A percentile compares a stretch with the other conserved stretches of the same genome.
Evolutionary conservation across 768 basidiomycete species (phyloP).

Genomic region (Leccinum fibrillosum): DNA sequence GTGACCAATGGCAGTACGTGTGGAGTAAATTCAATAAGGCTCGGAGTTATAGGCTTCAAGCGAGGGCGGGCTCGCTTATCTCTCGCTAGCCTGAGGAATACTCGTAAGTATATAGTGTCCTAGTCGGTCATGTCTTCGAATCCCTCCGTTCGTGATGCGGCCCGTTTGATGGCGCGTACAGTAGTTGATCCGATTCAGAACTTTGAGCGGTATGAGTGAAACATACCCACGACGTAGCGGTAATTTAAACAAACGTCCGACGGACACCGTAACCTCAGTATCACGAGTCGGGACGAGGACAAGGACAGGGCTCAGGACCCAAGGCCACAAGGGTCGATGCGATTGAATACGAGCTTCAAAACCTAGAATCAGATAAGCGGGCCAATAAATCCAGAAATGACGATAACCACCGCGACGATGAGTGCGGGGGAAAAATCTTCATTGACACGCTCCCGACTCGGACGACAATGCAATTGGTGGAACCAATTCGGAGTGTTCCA

Average conservation of each 20-base stretch:
- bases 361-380: background rate
- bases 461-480: background rate
- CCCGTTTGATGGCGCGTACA: background rate
- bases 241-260: background rate
- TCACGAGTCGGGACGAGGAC: no score
- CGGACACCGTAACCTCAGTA: background rate
- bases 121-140: background rate
- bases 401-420: background rate
- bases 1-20: background rate
- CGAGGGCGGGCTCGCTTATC: background rate
- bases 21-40: background rate
- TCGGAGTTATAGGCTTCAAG: background rate
- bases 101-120: background rate
- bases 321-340: background rate
- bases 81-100: background rate
- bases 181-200: background rate
- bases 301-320: no score
- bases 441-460: background rate
- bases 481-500: background rate
- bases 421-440: background rate
- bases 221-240: background rate
- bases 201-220: background rate
- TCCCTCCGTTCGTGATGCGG: background rate
- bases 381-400: background rate
- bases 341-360: background rate